Percentiles rank a stretch among this genome's conserved stretches.
Conservation (phyloP, 495 filamentous ascomycete species). For the Xylaria scruposa region DNA sequence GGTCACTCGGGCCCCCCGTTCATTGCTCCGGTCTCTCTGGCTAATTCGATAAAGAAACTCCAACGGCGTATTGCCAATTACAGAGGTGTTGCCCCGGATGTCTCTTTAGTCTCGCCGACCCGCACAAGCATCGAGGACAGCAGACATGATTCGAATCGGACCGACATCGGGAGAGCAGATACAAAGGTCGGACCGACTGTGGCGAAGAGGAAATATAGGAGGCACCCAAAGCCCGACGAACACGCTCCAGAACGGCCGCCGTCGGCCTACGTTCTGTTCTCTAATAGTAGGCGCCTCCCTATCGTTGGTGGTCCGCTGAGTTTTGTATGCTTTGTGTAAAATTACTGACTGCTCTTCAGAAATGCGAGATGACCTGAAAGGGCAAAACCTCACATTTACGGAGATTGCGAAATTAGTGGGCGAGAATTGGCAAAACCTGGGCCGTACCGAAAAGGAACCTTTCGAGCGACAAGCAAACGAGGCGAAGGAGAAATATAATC, state of each 20-base stretch:
- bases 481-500: slow-evolving; percentile 74
- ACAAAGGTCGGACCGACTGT: slow-evolving; percentile 40
- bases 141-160: slow-evolving; percentile 41
- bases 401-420: slow-evolving; percentile 84
- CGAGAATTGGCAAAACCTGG: slow-evolving; percentile 77
- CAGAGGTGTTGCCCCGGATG: slow-evolving; percentile 61
- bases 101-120: slow-evolving; percentile 48
- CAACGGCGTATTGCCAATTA: slow-evolving; percentile 61
- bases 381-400: slow-evolving; percentile 75
- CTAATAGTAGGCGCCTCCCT: slow-evolving; percentile 66
- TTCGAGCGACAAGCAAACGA: slow-evolving; percentile 71
- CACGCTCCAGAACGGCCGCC: slow-evolving; percentile 78
- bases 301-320: neutral
- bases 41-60: slow-evolving; percentile 52
- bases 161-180: slow-evolving; percentile 43
- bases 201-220: slow-evolving; percentile 75
- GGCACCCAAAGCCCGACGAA: slow-evolving; percentile 81
- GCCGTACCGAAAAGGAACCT: slow-evolving; percentile 67
- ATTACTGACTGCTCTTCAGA: slow-evolving; percentile 49
- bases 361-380: slow-evolving; percentile 75
- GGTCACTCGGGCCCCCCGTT: slow-evolving; percentile 31
- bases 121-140: slow-evolving; percentile 48
- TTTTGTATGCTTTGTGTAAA: neutral
- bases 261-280: slow-evolving; percentile 84
- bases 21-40: slow-evolving; percentile 13